phyloP scores from a whole-genome alignment of 1,284 basidiomycete genomes.

The Xanthoconium separans region DNA sequence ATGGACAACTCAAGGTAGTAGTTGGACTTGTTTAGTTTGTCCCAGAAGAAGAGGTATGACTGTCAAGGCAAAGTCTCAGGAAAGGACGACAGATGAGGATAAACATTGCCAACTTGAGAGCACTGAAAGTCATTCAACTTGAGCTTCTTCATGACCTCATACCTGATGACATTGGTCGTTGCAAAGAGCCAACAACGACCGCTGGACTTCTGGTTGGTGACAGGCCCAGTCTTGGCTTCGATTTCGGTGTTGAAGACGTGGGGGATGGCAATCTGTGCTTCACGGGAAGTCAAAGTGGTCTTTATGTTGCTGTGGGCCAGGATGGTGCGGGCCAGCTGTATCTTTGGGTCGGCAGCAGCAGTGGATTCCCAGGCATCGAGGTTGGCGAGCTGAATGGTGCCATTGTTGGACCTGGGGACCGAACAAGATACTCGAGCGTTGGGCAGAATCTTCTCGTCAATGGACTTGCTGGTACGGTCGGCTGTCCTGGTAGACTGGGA shows the following conservation, averaged over 20 bases:
- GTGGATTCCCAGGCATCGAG: constrained; percentile 65
- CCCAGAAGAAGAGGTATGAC: constrained; percentile 92
- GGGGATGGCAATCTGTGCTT: constrained; percentile 61
- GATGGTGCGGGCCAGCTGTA: constrained; percentile 78
- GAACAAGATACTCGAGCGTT: constrained; percentile 2
- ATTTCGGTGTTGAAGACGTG: constrained; percentile 86
- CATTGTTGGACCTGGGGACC: constrained; percentile 45
- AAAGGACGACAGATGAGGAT: background rate
- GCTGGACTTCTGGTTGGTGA: constrained; percentile 86
- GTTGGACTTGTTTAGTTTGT: constrained; percentile 94
- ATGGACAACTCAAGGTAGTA: constrained; percentile 91
- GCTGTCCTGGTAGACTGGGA: constrained; percentile 16
- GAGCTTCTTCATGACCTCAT: constrained; percentile 83
- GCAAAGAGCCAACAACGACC: constrained; percentile 95
- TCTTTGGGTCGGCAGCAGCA: constrained; percentile 59
- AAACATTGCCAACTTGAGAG: constrained; percentile 60
- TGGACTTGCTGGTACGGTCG: constrained; percentile 22
- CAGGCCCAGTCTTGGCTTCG: constrained; percentile 76
- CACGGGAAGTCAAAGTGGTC: constrained; percentile 63
- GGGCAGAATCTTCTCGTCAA: constrained; percentile 29
- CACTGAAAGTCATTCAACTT: constrained; percentile 87
- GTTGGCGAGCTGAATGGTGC: constrained; percentile 57
- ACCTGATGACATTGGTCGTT: constrained; percentile 84
- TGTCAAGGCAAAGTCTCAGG: constrained; percentile 32
- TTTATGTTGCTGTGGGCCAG: constrained; percentile 75